Evolutionary conservation across 495 filamentous ascomycete genomes (phyloP).

Genomic region (Filosporella fistucella): DNA sequence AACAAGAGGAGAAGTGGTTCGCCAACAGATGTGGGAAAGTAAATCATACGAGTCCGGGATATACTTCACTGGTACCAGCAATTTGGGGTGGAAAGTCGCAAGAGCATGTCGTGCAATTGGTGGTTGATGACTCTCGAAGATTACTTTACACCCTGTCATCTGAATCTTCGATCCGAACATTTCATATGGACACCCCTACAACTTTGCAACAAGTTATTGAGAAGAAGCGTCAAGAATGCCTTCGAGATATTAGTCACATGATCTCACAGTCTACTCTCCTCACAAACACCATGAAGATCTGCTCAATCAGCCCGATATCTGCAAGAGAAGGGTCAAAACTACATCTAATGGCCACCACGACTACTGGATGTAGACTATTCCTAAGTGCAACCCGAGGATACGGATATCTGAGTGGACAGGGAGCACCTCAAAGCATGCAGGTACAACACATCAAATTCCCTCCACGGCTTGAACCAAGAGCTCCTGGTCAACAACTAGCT

Average conservation of each 20-base stretch:
- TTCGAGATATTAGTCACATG: slow-evolving; percentile 72
- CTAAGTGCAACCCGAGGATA: slow-evolving; percentile 82
- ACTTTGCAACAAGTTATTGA: slow-evolving; percentile 50
- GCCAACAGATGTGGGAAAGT: slow-evolving; percentile 72
- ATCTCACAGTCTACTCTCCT: slow-evolving; percentile 64
- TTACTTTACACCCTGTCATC: slow-evolving; percentile 89
- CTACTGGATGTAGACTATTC: slow-evolving; percentile 86
- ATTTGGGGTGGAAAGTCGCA: slow-evolving; percentile 44
- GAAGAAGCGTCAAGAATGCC: slow-evolving; percentile 46
- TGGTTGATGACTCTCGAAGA: slow-evolving; percentile 80
- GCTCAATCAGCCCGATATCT: slow-evolving; percentile 79
- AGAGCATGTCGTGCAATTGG: slow-evolving; percentile 70
- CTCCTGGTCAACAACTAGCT: slow-evolving; percentile 26
- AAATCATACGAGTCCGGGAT: slow-evolving; percentile 78
- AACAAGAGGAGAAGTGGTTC: slow-evolving; percentile 97
- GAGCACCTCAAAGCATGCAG: slow-evolving; percentile 92
- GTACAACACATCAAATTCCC: slow-evolving; percentile 93
- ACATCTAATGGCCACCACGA: slow-evolving; percentile 86
- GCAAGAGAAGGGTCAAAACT: slow-evolving; percentile 74
- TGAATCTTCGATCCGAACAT: slow-evolving; percentile 77
- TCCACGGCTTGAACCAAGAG: slow-evolving; percentile 42
- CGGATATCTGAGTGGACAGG: slow-evolving; percentile 56
- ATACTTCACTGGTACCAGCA: slow-evolving; percentile 63
- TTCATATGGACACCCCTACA: slow-evolving; percentile 61
- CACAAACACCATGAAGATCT: slow-evolving; percentile 62